A percentile compares a stretch with the other conserved stretches of the same genome.
Evolutionary conservation across 2,329 filamentous ascomycete species (phyloP).

Genomic region (Pestalotiopsis sp.): DNA sequence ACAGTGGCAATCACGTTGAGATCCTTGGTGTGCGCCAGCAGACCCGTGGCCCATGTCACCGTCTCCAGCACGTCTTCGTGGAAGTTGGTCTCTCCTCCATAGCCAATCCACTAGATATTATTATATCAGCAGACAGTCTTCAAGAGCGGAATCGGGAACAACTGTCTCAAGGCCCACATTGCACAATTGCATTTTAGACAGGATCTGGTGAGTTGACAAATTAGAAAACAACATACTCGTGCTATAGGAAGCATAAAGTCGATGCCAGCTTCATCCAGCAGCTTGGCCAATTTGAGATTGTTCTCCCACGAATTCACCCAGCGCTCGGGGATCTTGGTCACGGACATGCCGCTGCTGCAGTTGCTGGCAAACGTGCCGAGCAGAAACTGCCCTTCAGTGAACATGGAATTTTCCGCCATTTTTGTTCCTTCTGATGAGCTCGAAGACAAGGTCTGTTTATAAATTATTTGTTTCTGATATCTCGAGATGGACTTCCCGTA

Average conservation of each 20-base stretch:
- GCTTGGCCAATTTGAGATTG: slow-evolving; percentile 6
- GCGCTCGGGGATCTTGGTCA: slow-evolving; percentile 9
- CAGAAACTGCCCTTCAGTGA: slow-evolving; percentile 9
- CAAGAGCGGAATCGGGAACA: too few relatives aligned
- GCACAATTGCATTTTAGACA: background rate
- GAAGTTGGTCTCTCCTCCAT: slow-evolving; percentile 11
- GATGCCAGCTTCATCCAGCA: slow-evolving; percentile 5
- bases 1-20: slow-evolving; percentile 55
- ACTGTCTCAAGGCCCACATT: background rate
- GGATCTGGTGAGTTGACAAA: background rate
- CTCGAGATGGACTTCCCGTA: too few relatives aligned
- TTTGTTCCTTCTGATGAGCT: too few relatives aligned
- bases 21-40: slow-evolving; percentile 23
- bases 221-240: background rate
- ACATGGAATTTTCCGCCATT: slow-evolving; percentile 10
- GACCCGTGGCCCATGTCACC: slow-evolving; percentile 1
- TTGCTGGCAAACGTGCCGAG: slow-evolving; percentile 10
- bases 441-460: too few relatives aligned
- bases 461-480: too few relatives aligned
- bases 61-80: slow-evolving; percentile 8
- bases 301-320: slow-evolving; percentile 12
- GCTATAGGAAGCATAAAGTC: slow-evolving; percentile 11
- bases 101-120: background rate
- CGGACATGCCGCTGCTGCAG: slow-evolving; percentile 11
- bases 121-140: too few relatives aligned